A percentile compares a stretch with the other conserved stretches of the same genome.
phyloP scores from a whole-genome alignment of 1,284 basidiomycete genomes.

The Fomitopsis pinicola region DNA sequence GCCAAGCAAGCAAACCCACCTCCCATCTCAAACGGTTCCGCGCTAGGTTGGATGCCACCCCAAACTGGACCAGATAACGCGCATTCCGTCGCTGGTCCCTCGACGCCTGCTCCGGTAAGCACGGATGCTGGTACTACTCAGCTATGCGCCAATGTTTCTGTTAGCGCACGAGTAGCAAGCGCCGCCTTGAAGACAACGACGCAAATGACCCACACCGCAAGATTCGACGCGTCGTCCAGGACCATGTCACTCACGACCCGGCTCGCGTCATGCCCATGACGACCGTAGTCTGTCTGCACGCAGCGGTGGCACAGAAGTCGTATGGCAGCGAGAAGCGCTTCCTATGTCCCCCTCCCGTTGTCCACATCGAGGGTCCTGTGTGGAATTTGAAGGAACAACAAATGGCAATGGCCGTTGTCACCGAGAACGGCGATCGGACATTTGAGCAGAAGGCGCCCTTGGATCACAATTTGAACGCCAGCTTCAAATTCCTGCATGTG shows the following conservation, averaged over 20 bases:
- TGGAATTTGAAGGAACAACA: conserved; percentile 78
- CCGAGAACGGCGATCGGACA: conserved; percentile 77
- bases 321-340: conserved; percentile 92
- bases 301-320: conserved; percentile 88
- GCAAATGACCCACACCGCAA: conserved; percentile 70
- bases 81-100: background rate
- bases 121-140: background rate
- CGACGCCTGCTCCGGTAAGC: conserved; percentile 11
- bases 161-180: conserved; percentile 42
- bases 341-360: conserved; percentile 84
- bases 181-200: conserved; percentile 68
- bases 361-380: conserved; percentile 82
- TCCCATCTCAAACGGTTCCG: conserved; percentile 30
- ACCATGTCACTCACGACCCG: conserved; percentile 70
- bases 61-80: conserved; percentile 6
- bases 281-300: conserved; percentile 83
- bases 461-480: conserved; percentile 77
- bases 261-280: conserved; percentile 78
- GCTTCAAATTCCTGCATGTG: conserved; percentile 89
- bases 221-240: conserved; percentile 76
- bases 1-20: conserved; percentile 30
- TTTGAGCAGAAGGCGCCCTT: conserved; percentile 79
- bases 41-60: conserved; percentile 35
- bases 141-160: background rate
- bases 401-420: conserved; percentile 81